Evolutionary conservation across 768 basidiomycete species (phyloP).

Genomic region (Agaricus bisporus): DNA sequence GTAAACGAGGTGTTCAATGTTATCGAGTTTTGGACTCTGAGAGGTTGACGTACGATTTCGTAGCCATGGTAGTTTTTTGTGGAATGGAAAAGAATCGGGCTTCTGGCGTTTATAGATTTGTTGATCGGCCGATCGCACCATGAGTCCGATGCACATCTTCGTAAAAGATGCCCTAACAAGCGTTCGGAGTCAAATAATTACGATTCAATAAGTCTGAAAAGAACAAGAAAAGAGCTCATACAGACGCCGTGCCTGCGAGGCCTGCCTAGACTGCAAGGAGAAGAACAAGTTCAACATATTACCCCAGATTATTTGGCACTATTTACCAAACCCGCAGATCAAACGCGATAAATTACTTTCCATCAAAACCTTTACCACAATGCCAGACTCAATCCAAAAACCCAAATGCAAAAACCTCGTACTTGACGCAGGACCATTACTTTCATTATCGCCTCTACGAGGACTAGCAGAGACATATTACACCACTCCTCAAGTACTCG

Average conservation of each 20-base stretch:
- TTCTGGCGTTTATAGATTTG: no score
- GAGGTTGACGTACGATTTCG: conserved; percentile 34
- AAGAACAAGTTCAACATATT: no score
- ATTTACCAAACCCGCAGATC: no score
- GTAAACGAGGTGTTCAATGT: conserved; percentile 2
- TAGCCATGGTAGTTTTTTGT: conserved; percentile 27
- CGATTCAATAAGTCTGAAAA: no score
- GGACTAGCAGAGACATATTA: conserved; percentile 82
- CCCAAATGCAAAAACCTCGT: conserved; percentile 73
- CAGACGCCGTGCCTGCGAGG: no score
- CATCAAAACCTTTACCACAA: not conserved
- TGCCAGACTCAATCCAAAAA: conserved; percentile 17
- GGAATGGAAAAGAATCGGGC: not conserved
- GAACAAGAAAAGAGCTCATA: no score
- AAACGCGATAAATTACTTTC: no score
- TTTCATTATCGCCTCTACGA: conserved; percentile 84
- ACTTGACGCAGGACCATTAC: conserved; percentile 89
- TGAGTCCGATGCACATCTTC: no score
- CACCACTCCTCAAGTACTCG: conserved; percentile 86
- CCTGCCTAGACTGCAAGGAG: no score
- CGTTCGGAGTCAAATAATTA: no score
- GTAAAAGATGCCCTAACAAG: no score
- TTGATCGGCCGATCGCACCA: conserved; percentile 1
- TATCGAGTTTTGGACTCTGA: not conserved
- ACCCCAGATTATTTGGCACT: no score